These are phyloP conservation scores for Coemansia sp. DNA, from an alignment of 192 early-diverging fungal species.

Conservation along the genomic window DNA sequence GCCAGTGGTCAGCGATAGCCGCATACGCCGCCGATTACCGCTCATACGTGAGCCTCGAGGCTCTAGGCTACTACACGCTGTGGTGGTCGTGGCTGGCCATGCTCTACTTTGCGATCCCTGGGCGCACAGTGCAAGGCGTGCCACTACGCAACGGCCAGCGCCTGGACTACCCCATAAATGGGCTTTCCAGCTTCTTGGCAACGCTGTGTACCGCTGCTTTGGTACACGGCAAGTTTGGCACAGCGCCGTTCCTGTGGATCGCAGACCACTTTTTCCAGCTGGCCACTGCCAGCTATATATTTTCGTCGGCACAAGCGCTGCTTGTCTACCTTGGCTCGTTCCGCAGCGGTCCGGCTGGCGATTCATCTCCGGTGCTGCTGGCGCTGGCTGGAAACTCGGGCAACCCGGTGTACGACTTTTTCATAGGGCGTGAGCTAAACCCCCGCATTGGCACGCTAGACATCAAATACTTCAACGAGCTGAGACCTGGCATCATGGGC, in stretches of 20 bases:
- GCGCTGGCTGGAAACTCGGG: slow-evolving; percentile 90
- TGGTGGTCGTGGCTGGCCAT: slow-evolving; percentile 73
- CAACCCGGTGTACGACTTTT: slow-evolving; percentile 87
- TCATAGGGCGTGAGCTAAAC: slow-evolving; percentile 95
- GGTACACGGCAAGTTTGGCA: slow-evolving; percentile 54
- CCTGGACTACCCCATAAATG: slow-evolving; percentile 84
- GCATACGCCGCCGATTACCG: slow-evolving; percentile 44
- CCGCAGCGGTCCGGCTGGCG: slow-evolving; percentile 41
- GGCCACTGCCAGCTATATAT: slow-evolving; percentile 64
- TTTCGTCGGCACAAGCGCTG: slow-evolving; percentile 61
- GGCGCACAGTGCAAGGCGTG: slow-evolving; percentile 60
- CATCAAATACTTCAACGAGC: slow-evolving; percentile 91
- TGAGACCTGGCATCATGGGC: slow-evolving; percentile 89
- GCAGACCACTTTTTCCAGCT: slow-evolving; percentile 76
- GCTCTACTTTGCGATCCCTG: slow-evolving; percentile 69
- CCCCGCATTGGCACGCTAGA: slow-evolving; percentile 81
- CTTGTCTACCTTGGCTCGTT: slow-evolving; percentile 78
- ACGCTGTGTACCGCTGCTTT: slow-evolving; percentile 47
- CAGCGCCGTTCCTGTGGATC: slow-evolving; percentile 71
- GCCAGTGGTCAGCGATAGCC: slow-evolving; percentile 32
- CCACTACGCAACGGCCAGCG: slow-evolving; percentile 66
- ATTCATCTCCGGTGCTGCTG: slow-evolving; percentile 55
- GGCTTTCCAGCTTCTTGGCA: slow-evolving; percentile 60
- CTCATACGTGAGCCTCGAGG: slow-evolving; percentile 43
- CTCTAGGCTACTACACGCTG: slow-evolving; percentile 51